Evolutionary conservation across 1,284 basidiomycete species (phyloP), one percentile per base, ranked within the genome.

Genomic region (Coniferiporia sulphurascens): DNA sequence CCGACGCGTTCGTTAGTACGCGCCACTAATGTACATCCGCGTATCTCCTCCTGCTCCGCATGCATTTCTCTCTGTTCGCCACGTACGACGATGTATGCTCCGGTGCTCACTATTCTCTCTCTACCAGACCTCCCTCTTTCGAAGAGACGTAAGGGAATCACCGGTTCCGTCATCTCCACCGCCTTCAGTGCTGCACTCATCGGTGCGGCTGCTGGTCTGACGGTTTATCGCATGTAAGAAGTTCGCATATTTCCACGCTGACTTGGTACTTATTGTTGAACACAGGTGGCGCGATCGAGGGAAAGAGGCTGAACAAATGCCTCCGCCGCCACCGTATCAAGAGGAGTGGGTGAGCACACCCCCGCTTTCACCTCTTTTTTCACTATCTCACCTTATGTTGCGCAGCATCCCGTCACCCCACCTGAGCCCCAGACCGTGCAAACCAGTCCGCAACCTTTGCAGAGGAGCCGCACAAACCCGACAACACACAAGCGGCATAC

Each of bases 111-210:
- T 8, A 46, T 41, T 56, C 48, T 57, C 38, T 32, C n/a, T 54
- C 49, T 55, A 8, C 34, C 45, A 76, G 76, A 77, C 53, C 65
- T 80, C 56, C 82, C 81, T 34, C 77, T 80, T 53, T 72, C 76
- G 65, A 84, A 84, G 73, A 76, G 79, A 65, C 83, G 87, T 54
- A 79, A 78, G 65, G 85, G 85, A 62, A 78, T 91, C 71, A 84
- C 87, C 63, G 87, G 87, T 63, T 86, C 86, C 60, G 85, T 91
- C 66, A 82, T 90, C 64, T 87, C 87, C 15, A 88, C 87, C 36
- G 89, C 89, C 60, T 75, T 91, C 72, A 88, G 80, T 73, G 88
- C 89, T 64, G 89, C 87, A 54, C 80, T 91, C 62, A 87, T 91
- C 62, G 88, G 89, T 61, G 86, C 87, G 38, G 89, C 89, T 15